A percentile compares a stretch with the other conserved stretches of the same genome.
phyloP scores from a whole-genome alignment of 1,284 basidiomycete genomes.

The Agaricales sp. region DNA sequence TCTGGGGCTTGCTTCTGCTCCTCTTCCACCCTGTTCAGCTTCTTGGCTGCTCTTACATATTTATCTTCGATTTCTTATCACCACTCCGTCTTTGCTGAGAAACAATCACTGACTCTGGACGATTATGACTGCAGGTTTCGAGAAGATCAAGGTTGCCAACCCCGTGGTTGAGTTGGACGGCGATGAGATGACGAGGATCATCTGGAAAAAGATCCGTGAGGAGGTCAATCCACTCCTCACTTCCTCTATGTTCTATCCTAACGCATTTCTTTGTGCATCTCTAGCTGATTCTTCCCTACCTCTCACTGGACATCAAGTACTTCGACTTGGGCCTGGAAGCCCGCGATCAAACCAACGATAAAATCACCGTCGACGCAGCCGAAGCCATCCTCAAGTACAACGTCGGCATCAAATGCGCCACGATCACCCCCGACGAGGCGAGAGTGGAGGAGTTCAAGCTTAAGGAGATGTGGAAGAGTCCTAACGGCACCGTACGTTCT shows the following conservation, averaged over 20 bases:
- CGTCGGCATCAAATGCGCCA: conserved; percentile 95
- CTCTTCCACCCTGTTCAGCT: too few species aligned
- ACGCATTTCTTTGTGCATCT: too few species aligned
- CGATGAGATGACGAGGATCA: conserved; percentile 96
- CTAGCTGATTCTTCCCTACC: conserved; percentile 90
- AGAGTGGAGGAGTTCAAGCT: conserved; percentile 92
- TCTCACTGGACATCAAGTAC: conserved; percentile 97
- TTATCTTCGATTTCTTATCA: too few species aligned
- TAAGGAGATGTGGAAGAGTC: conserved; percentile 97
- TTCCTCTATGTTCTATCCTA: conserved; percentile 5
- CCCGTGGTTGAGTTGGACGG: conserved; percentile 96
- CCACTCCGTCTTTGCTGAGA: too few species aligned
- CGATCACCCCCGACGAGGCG: conserved; percentile 96
- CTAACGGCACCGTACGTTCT: conserved; percentile 78
- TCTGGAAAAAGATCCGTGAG: conserved; percentile 98
- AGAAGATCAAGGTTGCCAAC: conserved; percentile 79
- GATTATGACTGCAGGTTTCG: conserved; percentile 6
- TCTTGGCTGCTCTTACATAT: too few species aligned
- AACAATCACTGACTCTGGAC: too few species aligned
- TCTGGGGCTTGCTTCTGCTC: too few species aligned
- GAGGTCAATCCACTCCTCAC: conserved; percentile 46
- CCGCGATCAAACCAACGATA: conserved; percentile 88
- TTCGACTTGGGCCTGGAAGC: conserved; percentile 92
- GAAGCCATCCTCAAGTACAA: conserved; percentile 86
- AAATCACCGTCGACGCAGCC: conserved; percentile 89